Base-by-base conservation (phyloP, 108 stramenopile genomes). In the Schizochytrium sp. region DNA sequence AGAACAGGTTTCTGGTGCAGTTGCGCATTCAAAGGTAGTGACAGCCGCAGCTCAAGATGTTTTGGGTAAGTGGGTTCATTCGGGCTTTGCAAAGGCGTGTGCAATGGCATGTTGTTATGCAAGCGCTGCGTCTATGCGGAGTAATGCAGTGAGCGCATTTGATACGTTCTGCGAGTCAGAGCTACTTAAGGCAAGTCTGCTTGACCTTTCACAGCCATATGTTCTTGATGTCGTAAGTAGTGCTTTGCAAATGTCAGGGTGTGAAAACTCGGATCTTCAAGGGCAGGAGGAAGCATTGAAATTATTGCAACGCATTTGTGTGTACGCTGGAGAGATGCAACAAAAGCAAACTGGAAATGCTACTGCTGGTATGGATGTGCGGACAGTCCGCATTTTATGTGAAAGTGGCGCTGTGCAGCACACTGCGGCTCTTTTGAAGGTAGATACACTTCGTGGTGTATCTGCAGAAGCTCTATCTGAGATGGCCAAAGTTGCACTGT, bases 401-500 rank as follows among this genome's bases (percentile, higher is more conserved):
- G 28, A 7, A 5, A 10, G 64, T 44, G 64, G 64, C 28, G 44
- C 44, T 1, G 64, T 8, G 10, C 7, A 38, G 0, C 7, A 69
- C 64, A 7, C 44, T 38, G 64, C 42, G 12, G 12, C 28, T 8
- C 64, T 69, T 7, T 38, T 69, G 10, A 12, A 38, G 1, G 15
- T 8, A 8, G 64, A 38, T 38, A 15, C 8, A 38, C 44, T 13
- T 69, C 64, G 64, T 15, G 64, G 2, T 38, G 42, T 38, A 13
- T 38, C 64, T 44, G 7, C 64, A 15, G 64, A 44, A 0, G 64
- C 28, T 10, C 64, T 69, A 7, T 0, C 64, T 8, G 64, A 69
- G 64, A 69, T 69, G 64, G 64, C 64, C 64, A 69, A 69, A 44
- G 10, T 69, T 38, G 64, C 64, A 2, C 44, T 69, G 1, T 44